Base-by-base conservation (phyloP, 192 early-diverging fungal genomes). In the Backusella parvicylindrica region DNA sequence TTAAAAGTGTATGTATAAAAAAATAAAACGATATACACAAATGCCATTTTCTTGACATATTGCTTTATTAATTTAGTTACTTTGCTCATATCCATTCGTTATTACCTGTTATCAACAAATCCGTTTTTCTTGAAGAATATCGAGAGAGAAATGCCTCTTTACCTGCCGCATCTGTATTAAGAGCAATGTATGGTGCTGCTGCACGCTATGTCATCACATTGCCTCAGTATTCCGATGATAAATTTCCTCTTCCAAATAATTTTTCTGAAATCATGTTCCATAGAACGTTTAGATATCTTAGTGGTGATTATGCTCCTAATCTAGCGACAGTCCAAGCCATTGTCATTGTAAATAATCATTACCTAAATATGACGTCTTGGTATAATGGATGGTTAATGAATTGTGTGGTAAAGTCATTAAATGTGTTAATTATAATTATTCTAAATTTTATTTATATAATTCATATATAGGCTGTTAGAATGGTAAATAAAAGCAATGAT, bases 81-180 rank as follows among this genome's bases (percentile, higher is more conserved):
- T 94, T 93, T 77, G 84, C 71, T 13, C 87, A 88, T 71, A 82
- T 92, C 1, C 92, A 94, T 69, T 90, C 92, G 12, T 85, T 84
- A 21, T 81, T 94, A 73, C 92, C 92, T 1, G 84, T 94, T 6
- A 75, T 94, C 30, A 86, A 91, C 80, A 91, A 90, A 72, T 75
- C 79, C 0, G 78, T 87, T 5, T 91, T 94, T 70, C 76, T 92
- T 73, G 77, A 81, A 30, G 75, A 81, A 56, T 81, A 81, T 28
- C 64, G 79, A 40, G 79, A 72, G 21, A 43, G 49, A n/a, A 36
- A 11, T 6, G 72, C 56, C 12, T 71, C 56, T 13, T 81, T 64
- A 32, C 79, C 79, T 35, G 73, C 75, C 21, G 75, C 75, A 38
- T 68, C 75, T 3, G 21, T 81, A n/a, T 31, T 81, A 30, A 50